Percentiles rank a stretch among this genome's conserved stretches.
phyloP scores from a whole-genome alignment of 129 eudicot species.

The Flaveria linearis region DNA sequence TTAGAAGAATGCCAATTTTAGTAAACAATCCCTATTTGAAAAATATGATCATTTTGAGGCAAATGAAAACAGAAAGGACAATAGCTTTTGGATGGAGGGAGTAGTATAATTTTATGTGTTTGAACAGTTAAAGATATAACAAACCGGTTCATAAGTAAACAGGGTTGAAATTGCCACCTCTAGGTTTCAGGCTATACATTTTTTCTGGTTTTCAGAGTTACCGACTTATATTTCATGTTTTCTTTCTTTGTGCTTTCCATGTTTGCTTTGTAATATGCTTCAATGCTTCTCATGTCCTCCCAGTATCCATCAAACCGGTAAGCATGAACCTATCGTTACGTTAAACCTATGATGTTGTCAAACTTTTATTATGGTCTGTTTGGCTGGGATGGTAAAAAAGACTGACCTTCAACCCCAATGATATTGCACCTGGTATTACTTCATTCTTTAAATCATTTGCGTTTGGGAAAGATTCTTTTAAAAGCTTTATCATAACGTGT shows the following conservation, averaged over 20 bases:
- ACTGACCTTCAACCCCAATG: conserved; percentile 89
- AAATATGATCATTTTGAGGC: neutral
- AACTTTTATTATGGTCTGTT: neutral
- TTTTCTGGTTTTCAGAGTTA: conserved; percentile 29
- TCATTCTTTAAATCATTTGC: conserved; percentile 72
- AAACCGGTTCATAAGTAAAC: neutral
- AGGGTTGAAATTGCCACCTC: conserved; percentile 18
- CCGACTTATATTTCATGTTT: conserved; percentile 68
- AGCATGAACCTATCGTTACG: conserved; percentile 58
- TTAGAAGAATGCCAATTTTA: neutral
- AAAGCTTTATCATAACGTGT: conserved; percentile 64
- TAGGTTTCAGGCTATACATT: conserved; percentile 15
- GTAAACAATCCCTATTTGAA: neutral
- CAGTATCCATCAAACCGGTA: conserved; percentile 75
- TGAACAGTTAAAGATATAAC: neutral
- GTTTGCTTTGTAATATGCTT: conserved; percentile 77
- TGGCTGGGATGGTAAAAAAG: neutral
- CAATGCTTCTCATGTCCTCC: conserved; percentile 89
- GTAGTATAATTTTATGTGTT: neutral
- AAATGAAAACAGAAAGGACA: neutral
- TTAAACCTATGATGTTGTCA: conserved; percentile 12
- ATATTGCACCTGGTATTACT: conserved; percentile 83
- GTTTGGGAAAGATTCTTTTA: conserved; percentile 59
- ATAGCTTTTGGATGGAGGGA: neutral
- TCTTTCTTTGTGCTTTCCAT: conserved; percentile 72